Conservation (phyloP, 129 eudicot species). For the Chrysanthemum lavandulifolium region DNA sequence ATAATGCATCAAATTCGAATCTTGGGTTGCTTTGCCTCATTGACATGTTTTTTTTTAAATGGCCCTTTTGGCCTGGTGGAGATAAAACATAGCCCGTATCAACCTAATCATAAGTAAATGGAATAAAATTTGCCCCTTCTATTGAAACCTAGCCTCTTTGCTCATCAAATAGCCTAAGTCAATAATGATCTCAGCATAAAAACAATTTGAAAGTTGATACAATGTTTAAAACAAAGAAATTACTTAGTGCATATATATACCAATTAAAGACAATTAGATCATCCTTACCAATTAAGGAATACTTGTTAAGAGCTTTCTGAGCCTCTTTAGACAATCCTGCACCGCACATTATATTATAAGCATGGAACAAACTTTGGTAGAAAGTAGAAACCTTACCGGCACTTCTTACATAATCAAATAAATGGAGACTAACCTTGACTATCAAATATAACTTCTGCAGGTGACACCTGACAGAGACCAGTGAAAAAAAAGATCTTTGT, state of each 20-base stretch:
- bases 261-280: conserved; percentile 6
- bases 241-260: conserved; percentile 1
- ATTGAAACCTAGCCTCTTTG: conserved; percentile 3
- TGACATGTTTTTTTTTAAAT: too few relatives aligned
- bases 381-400: conserved; percentile 3
- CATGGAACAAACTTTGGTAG: not conserved
- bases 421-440: conserved; percentile 45
- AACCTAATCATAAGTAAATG: not conserved
- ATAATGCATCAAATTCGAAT: too few relatives aligned
- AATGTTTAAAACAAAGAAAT: not conserved
- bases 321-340: conserved; percentile 86
- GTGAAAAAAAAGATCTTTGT: not conserved
- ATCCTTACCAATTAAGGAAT: conserved; percentile 62
- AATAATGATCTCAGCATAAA: not conserved
- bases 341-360: conserved; percentile 23
- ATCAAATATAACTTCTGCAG: conserved; percentile 83
- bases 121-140: not conserved
- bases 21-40: too few relatives aligned
- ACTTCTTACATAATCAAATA: conserved; percentile 5
- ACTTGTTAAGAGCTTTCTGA: conserved; percentile 79
- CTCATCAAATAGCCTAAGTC: conserved; percentile 8
- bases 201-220: not conserved
- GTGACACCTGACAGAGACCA: conserved; percentile 65
- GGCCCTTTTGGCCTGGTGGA: too few relatives aligned
- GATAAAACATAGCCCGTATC: not conserved